Evolutionary conservation across 768 basidiomycete species (phyloP), one percentile per base, ranked within the genome.

Genomic region (Psilocybe tampanensis): DNA sequence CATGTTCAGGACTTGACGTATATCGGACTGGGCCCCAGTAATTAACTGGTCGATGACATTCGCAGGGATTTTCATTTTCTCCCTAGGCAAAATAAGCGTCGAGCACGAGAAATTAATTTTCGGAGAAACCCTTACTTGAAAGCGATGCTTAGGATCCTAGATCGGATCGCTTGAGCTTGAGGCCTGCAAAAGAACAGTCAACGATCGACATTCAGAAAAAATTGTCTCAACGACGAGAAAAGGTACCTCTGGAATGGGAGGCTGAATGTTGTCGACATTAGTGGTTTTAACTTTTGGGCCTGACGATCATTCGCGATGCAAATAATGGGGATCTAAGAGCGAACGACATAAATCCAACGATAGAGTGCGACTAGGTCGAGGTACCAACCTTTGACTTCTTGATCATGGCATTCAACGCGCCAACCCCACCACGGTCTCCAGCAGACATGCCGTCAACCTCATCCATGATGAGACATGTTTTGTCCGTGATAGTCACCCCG

Each of bases 401-500:
- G 64, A 99, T 96, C 59, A 99, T 67, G 0, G 87, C 86, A 56
- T 94, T 94, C 63, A 99, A 69, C 6, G 97, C 97, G 21, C 94
- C 96, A 1, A 98, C 92, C 54, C 97, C 97, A 15, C 97, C 97
- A 44, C 97, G 82, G 72, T 99, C 97, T 17, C 97, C 97, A 2
- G 92, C 92, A 5, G 94, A 96, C 95, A 98, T 99, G 1, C 97
- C 97, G 62, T 99, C 97, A 2, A 98, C 96, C 70, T 99, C 97
- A 66, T 99, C 97, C 96, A 99, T 98, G 68, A 99, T 98, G 44
- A 99, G 76, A 61, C 94, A 93, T 0, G 90, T 84, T 68, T 80
- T 85, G 64, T 90, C 84, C 0, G 90, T 94, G 61, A 98, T 86
- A 15, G 76, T 67, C 2, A 95, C 77, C 2, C 90, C 95, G 1